Evolutionary conservation across 805 yeast genomes (phyloP), one percentile per base, ranked within the genome.

Genomic region (Ogataea populi-albae): DNA sequence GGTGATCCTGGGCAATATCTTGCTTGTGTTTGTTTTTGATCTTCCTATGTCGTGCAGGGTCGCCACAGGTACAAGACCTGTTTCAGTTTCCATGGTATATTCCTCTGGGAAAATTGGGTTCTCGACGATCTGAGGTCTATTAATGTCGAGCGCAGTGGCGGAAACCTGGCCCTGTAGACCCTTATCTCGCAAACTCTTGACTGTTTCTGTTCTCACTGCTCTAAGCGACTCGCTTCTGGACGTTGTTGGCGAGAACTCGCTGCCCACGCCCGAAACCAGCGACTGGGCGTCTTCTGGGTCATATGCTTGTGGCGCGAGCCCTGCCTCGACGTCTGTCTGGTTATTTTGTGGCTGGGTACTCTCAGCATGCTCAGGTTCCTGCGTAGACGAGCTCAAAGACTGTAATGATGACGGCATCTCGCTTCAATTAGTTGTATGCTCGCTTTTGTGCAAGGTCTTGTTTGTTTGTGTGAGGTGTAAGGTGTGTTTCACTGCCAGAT

Each of bases 81-180:
- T 86, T 35, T 73, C 72, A 0, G 96, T 88, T 66, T 88, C 96
- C 59, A 88, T 46, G 5, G 88, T 83, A 58, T 86, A 88, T 57
- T 88, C 96, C 66, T 88, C 96, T 6, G 96, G 96, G 69, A 88
- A 88, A 23, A 87, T 81, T 11, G 91, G 84, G 44, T 73, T 72
- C 41, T 69, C 72, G 17, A 74, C 68, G 24, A 54, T 63, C 31
- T 66, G 49, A 6, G 86, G 83, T 29, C 77, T 72, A 46, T 73
- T 72, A 25, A 79, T 62, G 46, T 77, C 86, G 0, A 77, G 72
- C 8, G 30, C 30, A 7, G 30, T 27, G 18, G 65, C 53, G 4
- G 85, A 79, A 1, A 75, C 65, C 4, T 63, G 66, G n/a, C 71
- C 59, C 5, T 75, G 65, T 11, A 84, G 50, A 38, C 93, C 93